A percentile compares a stretch with the other conserved stretches of the same genome.
phyloP scores from a whole-genome alignment of 208 protist genomes.

The Acanthamoeba culbertsoni region DNA sequence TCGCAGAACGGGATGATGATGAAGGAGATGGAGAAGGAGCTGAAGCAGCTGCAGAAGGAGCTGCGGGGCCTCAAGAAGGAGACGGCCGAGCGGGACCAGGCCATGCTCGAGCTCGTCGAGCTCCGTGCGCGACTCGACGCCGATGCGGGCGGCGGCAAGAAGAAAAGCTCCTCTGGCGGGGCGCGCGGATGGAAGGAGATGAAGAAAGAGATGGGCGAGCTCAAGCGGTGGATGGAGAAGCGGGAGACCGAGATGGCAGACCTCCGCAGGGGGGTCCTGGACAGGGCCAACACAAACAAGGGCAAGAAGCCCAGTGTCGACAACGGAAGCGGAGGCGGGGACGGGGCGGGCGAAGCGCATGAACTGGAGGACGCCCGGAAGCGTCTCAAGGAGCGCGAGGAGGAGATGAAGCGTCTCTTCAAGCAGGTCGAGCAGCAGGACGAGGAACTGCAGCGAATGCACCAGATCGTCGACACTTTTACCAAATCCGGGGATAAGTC shows the following conservation, averaged over 20 bases:
- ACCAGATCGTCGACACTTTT: neutral
- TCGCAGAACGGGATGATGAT: neutral
- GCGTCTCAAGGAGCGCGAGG: slow-evolving; percentile 7
- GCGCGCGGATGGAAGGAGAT: slow-evolving; percentile 13
- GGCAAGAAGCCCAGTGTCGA: neutral
- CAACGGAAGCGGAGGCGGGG: neutral
- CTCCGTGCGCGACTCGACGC: neutral
- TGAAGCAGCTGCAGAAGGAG: slow-evolving; percentile 38
- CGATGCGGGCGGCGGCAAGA: neutral
- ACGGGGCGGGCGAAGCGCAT: neutral
- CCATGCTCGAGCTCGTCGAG: neutral
- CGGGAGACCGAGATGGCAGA: neutral
- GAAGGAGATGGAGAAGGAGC: slow-evolving; percentile 52
- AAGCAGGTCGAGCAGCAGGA: neutral
- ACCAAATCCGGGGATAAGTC: neutral
- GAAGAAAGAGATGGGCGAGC: neutral
- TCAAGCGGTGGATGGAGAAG: slow-evolving; percentile 19
- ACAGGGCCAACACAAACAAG: neutral
- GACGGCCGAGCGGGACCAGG: neutral
- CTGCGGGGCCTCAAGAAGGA: slow-evolving; percentile 15
- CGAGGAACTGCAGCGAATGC: neutral
- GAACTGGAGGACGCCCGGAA: neutral
- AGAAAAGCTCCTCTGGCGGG: neutral
- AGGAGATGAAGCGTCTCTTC: neutral
- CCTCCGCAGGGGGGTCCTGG: neutral